phyloP scores from a whole-genome alignment of 495 filamentous ascomycete genomes.

The Podospora pseudopauciseta region DNA sequence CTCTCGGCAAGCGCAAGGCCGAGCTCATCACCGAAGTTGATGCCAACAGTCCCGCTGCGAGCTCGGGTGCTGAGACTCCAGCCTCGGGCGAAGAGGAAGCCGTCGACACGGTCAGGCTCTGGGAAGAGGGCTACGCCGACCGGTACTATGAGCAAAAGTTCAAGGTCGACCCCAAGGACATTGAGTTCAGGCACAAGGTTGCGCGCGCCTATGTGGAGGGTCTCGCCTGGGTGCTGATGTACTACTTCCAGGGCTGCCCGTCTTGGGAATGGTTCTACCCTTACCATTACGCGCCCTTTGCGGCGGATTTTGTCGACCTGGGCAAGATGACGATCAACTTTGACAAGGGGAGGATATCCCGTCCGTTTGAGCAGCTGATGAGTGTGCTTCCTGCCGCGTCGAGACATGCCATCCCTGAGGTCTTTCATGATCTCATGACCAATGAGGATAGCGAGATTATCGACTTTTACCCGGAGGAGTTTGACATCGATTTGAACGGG shows the following conservation, averaged over 20 bases:
- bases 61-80: slow-evolving; percentile 42
- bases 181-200: slow-evolving; percentile 86
- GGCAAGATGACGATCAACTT: slow-evolving; percentile 75
- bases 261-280: slow-evolving; percentile 99
- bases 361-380: slow-evolving; percentile 97
- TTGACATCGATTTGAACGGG: slow-evolving; percentile 88
- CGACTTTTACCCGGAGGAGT: slow-evolving; percentile 96
- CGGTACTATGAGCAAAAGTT: slow-evolving; percentile 99
- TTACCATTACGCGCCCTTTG: slow-evolving; percentile 97
- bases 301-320: slow-evolving; percentile 88
- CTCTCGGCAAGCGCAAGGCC: slow-evolving; percentile 54
- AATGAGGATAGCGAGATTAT: slow-evolving; percentile 83
- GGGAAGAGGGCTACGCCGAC: slow-evolving; percentile 93
- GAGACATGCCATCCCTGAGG: slow-evolving; percentile 80
- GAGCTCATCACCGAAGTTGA: slow-evolving; percentile 58
- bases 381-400: slow-evolving; percentile 92
- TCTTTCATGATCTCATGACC: slow-evolving; percentile 87
- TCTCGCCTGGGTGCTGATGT: slow-evolving; percentile 93
- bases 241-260: slow-evolving; percentile 97
- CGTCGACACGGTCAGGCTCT: slow-evolving; percentile 80
- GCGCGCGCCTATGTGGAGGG: slow-evolving; percentile 93
- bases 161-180: slow-evolving; percentile 72
- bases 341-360: slow-evolving; percentile 80
- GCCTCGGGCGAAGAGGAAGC: slow-evolving; percentile 55
- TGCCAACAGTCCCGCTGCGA: slow-evolving; percentile 48